Percentiles rank a stretch among this genome's conserved stretches.
Evolutionary conservation across 352 stramenopile genomes (phyloP).

Genomic region (Thalassiosira delicatula): DNA sequence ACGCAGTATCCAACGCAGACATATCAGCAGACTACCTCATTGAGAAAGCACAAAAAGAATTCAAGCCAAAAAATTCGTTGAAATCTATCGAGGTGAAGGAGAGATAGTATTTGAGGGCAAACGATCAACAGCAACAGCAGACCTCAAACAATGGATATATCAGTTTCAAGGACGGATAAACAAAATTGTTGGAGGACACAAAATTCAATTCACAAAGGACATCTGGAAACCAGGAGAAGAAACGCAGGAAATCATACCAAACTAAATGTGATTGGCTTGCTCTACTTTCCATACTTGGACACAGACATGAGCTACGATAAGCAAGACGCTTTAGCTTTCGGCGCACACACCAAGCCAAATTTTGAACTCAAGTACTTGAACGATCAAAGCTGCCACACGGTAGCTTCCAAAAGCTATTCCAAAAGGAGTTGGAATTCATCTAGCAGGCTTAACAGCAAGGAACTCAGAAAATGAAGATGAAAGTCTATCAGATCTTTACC

Average conservation of each 20-base stretch:
- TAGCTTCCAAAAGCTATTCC: constrained; percentile 36
- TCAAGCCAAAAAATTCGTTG: background rate
- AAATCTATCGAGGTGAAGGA: constrained; percentile 40
- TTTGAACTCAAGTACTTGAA: constrained; percentile 52
- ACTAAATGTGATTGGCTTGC: background rate
- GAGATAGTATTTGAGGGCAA: constrained; percentile 13
- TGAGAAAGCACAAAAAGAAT: constrained; percentile 17
- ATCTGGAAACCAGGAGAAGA: constrained; percentile 37
- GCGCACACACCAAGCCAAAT: constrained; percentile 38
- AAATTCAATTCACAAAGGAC: constrained; percentile 36
- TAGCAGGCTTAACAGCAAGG: constrained; percentile 1
- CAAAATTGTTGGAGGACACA: background rate
- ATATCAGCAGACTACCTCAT: constrained; percentile 34
- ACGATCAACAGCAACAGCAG: constrained; percentile 13
- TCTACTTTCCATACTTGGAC: constrained; percentile 20
- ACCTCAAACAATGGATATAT: background rate
- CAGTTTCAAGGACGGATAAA: constrained; percentile 10
- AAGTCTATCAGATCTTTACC: constrained; percentile 15
- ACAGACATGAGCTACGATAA: constrained; percentile 24
- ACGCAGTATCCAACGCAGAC: constrained; percentile 34
- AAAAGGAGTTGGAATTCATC: background rate
- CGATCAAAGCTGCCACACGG: constrained; percentile 30
- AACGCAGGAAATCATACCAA: background rate
- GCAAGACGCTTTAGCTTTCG: constrained; percentile 2
- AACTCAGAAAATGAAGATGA: constrained; percentile 5